These are phyloP conservation scores for Suillus fuscotomentosus DNA, from an alignment of 768 basidiomycete genomes.

Conservation along the genomic window DNA sequence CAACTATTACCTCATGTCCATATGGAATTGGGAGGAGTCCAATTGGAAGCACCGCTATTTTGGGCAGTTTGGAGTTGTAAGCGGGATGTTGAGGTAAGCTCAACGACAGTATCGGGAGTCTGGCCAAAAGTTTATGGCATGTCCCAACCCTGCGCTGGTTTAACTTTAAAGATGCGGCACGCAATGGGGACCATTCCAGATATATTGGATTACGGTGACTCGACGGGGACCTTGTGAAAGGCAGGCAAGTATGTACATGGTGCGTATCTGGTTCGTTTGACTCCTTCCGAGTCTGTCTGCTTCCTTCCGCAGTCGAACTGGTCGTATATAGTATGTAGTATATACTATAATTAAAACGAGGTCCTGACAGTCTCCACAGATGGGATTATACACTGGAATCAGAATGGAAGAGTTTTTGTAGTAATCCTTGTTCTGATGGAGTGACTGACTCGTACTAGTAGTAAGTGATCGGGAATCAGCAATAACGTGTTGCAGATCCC, in stretches of 20 bases:
- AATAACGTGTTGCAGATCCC: background rate
- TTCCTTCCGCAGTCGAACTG: background rate
- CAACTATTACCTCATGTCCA: background rate
- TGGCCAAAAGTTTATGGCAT: background rate
- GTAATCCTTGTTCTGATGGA: background rate
- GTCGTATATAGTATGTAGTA: too few species aligned
- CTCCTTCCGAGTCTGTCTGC: background rate
- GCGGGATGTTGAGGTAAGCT: background rate
- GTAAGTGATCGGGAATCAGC: background rate
- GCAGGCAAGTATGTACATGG: background rate
- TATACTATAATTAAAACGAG: background rate
- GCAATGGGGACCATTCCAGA: background rate
- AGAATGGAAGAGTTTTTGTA: background rate
- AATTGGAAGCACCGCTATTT: background rate
- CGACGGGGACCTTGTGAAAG: slow-evolving; percentile 3
- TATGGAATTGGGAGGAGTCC: background rate
- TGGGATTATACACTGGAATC: background rate
- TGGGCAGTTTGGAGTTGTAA: background rate
- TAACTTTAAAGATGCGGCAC: background rate
- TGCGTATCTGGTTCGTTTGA: background rate
- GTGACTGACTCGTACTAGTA: too few species aligned
- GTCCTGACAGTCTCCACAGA: slow-evolving; percentile 1
- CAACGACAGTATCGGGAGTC: background rate
- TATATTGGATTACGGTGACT: slow-evolving; percentile 3
- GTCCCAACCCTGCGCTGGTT: background rate